A percentile compares a stretch with the other conserved stretches of the same genome.
phyloP scores from a whole-genome alignment of 345 rosid genomes.

The Pistacia vera region DNA sequence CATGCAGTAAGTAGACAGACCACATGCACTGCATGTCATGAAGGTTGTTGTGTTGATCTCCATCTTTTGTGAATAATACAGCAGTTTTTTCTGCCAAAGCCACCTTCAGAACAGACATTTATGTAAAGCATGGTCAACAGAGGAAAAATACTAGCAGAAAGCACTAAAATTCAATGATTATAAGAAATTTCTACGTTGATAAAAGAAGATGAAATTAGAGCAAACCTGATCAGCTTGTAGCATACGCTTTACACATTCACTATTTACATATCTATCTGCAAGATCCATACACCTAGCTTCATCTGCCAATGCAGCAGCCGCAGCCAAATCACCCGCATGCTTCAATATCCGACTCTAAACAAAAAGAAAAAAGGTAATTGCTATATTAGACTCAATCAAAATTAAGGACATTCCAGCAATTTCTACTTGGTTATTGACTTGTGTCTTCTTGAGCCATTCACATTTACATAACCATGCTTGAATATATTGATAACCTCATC shows the following conservation, averaged over 20 bases:
- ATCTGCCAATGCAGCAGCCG: constrained; percentile 96
- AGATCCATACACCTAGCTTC: constrained; percentile 99
- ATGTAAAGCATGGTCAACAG: constrained; percentile 1
- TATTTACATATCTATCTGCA: constrained; percentile 92
- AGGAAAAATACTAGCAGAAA: constrained; percentile 2
- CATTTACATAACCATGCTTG: neutral
- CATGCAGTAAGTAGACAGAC: constrained; percentile 44
- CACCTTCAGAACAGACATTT: constrained; percentile 53
- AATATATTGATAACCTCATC: neutral
- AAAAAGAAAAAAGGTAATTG: constrained; percentile 8
- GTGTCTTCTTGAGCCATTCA: neutral
- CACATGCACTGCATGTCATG: constrained; percentile 99
- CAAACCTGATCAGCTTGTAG: constrained; percentile 98
- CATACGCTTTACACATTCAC: constrained; percentile 98
- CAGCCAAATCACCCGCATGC: constrained; percentile 93
- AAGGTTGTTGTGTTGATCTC: constrained; percentile 97
- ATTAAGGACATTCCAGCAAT: constrained; percentile 7
- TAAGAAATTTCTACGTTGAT: neutral
- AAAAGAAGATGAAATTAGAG: constrained; percentile 9
- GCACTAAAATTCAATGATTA: constrained; percentile 1
- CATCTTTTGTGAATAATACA: constrained; percentile 92
- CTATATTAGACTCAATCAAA: neutral
- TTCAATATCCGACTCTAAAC: constrained; percentile 93
- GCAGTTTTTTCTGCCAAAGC: constrained; percentile 92
- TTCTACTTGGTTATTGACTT: neutral